phyloP scores from a whole-genome alignment of 1,139 yeast genomes.

The Yamadazyma sp. region DNA sequence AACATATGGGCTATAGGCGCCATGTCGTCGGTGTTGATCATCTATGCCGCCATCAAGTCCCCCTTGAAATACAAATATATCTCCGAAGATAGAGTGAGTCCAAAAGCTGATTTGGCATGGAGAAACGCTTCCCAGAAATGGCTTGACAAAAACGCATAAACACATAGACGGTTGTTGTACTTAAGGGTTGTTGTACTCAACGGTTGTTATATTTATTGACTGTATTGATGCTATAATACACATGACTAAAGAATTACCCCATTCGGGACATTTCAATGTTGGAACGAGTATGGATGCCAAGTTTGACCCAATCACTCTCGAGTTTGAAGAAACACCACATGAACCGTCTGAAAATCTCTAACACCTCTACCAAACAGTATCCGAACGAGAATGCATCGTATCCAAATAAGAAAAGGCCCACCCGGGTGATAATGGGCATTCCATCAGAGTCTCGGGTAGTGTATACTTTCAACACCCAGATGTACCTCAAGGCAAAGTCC shows the following conservation, averaged over 20 bases:
- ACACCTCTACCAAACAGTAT: constrained; percentile 58
- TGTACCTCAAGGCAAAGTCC: constrained; percentile 66
- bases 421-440: constrained; percentile 17
- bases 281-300: constrained; percentile 8
- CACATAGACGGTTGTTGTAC: not conserved
- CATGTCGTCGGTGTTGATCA: constrained; percentile 45
- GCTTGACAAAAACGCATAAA: constrained; percentile 27
- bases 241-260: not conserved
- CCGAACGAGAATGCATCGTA: constrained; percentile 57
- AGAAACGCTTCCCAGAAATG: constrained; percentile 50
- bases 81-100: constrained; percentile 45
- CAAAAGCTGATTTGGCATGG: constrained; percentile 55
- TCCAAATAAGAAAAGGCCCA: constrained; percentile 37
- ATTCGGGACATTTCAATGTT: constrained; percentile 4
- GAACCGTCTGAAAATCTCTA: constrained; percentile 83
- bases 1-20: constrained; percentile 44
- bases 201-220: not conserved
- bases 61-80: constrained; percentile 47
- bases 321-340: constrained; percentile 85
- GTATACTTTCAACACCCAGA: constrained; percentile 68
- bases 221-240: constrained; percentile 1
- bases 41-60: constrained; percentile 42
- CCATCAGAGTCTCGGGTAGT: constrained; percentile 27
- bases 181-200: not conserved
- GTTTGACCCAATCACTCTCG: constrained; percentile 68